phyloP scores from a whole-genome alignment of 2,329 filamentous ascomycete species.

The Lomentospora prolificans region DNA sequence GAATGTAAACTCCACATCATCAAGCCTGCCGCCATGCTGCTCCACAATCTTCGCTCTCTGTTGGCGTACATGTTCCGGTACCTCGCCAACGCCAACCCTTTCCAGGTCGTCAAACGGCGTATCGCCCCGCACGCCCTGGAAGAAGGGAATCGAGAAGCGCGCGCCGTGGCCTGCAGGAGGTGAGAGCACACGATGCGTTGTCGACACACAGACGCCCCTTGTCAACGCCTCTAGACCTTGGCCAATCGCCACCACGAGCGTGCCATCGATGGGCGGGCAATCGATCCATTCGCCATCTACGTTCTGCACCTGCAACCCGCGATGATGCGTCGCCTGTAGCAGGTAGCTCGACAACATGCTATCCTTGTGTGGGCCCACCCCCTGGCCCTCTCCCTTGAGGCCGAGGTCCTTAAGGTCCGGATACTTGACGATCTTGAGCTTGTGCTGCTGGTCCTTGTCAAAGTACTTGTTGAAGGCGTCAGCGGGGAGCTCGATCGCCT shows the following conservation, averaged over 20 bases:
- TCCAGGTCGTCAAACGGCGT: slow-evolving; percentile 71
- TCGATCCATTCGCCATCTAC: slow-evolving; percentile 70
- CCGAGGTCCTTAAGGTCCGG: slow-evolving; percentile 59
- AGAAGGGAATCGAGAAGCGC: slow-evolving; percentile 75
- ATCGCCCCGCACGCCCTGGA: slow-evolving; percentile 75
- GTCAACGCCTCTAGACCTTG: slow-evolving; percentile 82
- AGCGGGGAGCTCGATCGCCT: slow-evolving; percentile 63
- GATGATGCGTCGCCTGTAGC: slow-evolving; percentile 67
- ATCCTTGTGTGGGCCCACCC: slow-evolving; percentile 74
- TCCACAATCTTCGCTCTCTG: slow-evolving; percentile 51
- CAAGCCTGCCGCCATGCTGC: slow-evolving; percentile 45
- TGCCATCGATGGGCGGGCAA: slow-evolving; percentile 64
- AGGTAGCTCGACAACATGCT: slow-evolving; percentile 76
- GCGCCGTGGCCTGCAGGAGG: slow-evolving; percentile 60
- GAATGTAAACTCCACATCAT: slow-evolving; percentile 84
- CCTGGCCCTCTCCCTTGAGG: slow-evolving; percentile 39
- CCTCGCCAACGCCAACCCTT: slow-evolving; percentile 40
- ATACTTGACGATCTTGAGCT: slow-evolving; percentile 84
- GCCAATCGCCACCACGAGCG: slow-evolving; percentile 78
- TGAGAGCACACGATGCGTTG: slow-evolving; percentile 75
- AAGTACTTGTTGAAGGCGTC: slow-evolving; percentile 72
- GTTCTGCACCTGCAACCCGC: slow-evolving; percentile 76
- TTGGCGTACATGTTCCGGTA: slow-evolving; percentile 53
- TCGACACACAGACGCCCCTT: slow-evolving; percentile 69
- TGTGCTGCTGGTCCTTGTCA: slow-evolving; percentile 66